Percentiles rank a stretch among this genome's conserved stretches.
Conservation (phyloP, 2,329 filamentous ascomycete species). For the Phialocephala sp. region DNA sequence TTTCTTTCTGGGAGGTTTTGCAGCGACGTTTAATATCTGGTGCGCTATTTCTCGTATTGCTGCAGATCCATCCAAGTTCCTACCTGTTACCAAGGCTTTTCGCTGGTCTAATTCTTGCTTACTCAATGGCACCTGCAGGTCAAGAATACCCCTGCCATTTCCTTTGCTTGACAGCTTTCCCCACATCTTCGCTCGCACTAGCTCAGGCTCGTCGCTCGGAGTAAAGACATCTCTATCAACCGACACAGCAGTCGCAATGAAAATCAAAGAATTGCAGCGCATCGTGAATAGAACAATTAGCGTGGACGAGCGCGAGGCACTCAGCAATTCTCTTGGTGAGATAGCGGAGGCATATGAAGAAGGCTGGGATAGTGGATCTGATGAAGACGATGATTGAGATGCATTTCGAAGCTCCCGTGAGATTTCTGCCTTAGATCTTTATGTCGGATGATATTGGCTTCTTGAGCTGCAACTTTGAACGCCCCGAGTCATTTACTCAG, state of each 20-base stretch:
- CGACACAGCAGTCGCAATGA: conserved; percentile 73
- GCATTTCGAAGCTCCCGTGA: neutral
- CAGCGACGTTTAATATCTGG: conserved; percentile 5
- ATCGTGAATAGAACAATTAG: conserved; percentile 67
- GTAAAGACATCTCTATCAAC: conserved; percentile 71
- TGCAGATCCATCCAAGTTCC: conserved; percentile 34
- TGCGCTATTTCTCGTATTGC: conserved; percentile 45
- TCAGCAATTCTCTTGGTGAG: conserved; percentile 81
- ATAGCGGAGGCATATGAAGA: conserved; percentile 89
- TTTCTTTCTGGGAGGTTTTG: conserved; percentile 14
- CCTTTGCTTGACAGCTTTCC: conserved; percentile 87
- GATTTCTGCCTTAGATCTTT: conserved; percentile 6
- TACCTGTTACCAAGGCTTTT: conserved; percentile 7
- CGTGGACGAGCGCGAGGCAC: conserved; percentile 80
- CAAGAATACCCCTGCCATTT: conserved; percentile 60
- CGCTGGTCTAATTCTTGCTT: conserved; percentile 21
- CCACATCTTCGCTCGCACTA: conserved; percentile 63
- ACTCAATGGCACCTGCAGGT: conserved; percentile 44
- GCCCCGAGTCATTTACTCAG: neutral
- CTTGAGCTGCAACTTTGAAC: conserved; percentile 5
- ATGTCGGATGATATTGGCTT: neutral
- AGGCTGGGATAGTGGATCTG: conserved; percentile 81
- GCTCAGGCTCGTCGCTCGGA: conserved; percentile 49
- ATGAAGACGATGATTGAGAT: conserved; percentile 63
- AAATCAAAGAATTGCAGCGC: conserved; percentile 69